Evolutionary conservation across 2,329 filamentous ascomycete genomes (phyloP), one percentile per base, ranked within the genome.

Genomic region (Phialocephala sp.): DNA sequence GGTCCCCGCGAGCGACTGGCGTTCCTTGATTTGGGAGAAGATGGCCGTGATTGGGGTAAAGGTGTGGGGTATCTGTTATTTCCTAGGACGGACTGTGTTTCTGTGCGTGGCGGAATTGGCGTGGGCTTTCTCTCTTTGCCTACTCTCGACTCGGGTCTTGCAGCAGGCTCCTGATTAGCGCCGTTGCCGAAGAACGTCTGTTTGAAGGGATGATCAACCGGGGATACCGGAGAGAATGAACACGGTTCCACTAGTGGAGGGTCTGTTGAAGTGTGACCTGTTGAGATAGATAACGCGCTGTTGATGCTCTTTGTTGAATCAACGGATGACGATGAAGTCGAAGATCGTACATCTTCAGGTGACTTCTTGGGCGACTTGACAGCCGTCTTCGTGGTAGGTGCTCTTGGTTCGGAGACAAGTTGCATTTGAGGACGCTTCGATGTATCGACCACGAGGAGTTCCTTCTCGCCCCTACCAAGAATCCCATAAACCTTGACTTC

Each of bases 401-500:
- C 65, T 2, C 64, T 72, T 9, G 69, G 68, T 41, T 71, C 63
- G 1, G 67, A 70, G 18, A 74, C 57, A 22, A 74, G 66, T 24
- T 71, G 72, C 15, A 69, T 71, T 47, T 71, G 61, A 1, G 72
- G 67, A 22, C 37, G 59, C 32, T 66, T 58, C 0, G 52, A 54
- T 2, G 79, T 89, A 75, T 93, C 89, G 0, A 92, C 86, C 0
- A 93, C 81, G 4, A 94, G 77, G 0, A 93, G 77, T 2, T 86
- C 86, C 72, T 91, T 87, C 62, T 90, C 86, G 0, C 85, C 87
- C 15, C 91, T 88, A 0, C 91, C 90, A 2, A 93, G 79, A 0
- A 92, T 79, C 0, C 91, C 90, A 62, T 89, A 92, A 0, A 93
- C 82, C 58, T 79, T 87, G 11, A 93, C 87, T 52, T 87, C 85